Evolutionary conservation across 83 land plant genomes (phyloP).

Genomic region (Picea mariana): DNA sequence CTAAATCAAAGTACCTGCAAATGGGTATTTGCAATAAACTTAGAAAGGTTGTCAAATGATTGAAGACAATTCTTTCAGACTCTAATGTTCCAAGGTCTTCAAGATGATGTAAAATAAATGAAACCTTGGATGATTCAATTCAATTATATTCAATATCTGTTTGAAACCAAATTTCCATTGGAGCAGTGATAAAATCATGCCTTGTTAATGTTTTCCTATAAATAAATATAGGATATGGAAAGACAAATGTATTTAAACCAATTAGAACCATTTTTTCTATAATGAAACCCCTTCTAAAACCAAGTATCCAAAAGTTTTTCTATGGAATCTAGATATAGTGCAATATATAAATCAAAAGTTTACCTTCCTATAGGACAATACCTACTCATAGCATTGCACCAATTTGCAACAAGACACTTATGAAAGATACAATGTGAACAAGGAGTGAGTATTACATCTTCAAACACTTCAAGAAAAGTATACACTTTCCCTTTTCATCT

Average conservation of each 20-base stretch:
- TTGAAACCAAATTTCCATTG: slow-evolving; percentile 57
- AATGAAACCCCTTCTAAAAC: not conserved
- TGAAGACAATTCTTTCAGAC: slow-evolving; percentile 79
- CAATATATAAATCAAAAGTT: not conserved
- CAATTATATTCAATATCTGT: slow-evolving; percentile 69
- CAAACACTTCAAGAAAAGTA: slow-evolving; percentile 90
- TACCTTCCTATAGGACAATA: slow-evolving; percentile 82
- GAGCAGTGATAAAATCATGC: slow-evolving; percentile 76
- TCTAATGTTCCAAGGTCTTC: slow-evolving; percentile 24
- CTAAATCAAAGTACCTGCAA: slow-evolving; percentile 31
- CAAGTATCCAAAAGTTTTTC: not conserved
- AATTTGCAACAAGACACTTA: slow-evolving; percentile 82
- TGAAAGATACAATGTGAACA: slow-evolving; percentile 94
- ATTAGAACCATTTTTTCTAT: not conserved
- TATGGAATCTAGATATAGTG: not conserved
- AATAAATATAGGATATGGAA: slow-evolving; percentile 6
- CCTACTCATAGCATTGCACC: slow-evolving; percentile 57
- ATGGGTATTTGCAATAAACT: slow-evolving; percentile 80
- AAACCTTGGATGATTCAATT: slow-evolving; percentile 78
- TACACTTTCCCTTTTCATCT: slow-evolving; percentile 90
- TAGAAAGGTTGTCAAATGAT: slow-evolving; percentile 91
- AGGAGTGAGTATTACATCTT: slow-evolving; percentile 87
- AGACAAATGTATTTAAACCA: not conserved
- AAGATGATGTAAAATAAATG: slow-evolving; percentile 50
- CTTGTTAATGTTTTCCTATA: slow-evolving; percentile 42